Conservation (phyloP, 1,139 yeast species). For the Lodderomyces pseudojiufengensis region DNA sequence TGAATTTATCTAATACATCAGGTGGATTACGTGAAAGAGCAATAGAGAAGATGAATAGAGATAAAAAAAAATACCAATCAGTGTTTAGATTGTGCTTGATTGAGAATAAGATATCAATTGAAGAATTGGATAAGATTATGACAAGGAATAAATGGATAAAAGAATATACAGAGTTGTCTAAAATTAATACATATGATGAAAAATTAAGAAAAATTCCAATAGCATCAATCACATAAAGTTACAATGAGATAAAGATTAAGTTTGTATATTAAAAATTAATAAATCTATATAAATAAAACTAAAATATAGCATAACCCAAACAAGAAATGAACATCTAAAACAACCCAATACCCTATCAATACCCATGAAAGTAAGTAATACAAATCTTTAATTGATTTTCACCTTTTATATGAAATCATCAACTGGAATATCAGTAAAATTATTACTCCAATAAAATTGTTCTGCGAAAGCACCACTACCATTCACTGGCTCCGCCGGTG, state of each 20-base stretch:
- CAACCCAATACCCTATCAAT: neutral
- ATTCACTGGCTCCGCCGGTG: constrained; percentile 15
- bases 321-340: neutral
- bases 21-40: constrained; percentile 52
- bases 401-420: neutral
- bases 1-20: constrained; percentile 40
- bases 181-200: constrained; percentile 27
- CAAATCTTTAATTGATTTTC: no score
- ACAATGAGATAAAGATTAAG: no score
- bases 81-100: constrained; percentile 43
- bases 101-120: constrained; percentile 32
- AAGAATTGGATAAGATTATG: constrained; percentile 37
- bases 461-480: constrained; percentile 15
- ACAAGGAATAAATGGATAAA: constrained; percentile 32
- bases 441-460: constrained; percentile 17
- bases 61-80: constrained; percentile 44
- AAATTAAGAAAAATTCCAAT: constrained; percentile 10
- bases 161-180: constrained; percentile 25
- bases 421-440: constrained; percentile 29
- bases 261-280: no score
- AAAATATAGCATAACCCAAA: neutral
- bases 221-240: no score
- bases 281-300: no score
- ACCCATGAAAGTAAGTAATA: no score
- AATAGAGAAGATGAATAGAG: constrained; percentile 40